Evolutionary conservation across 1,139 yeast genomes (phyloP).

Genomic region (Wickerhamomyces sp.): DNA sequence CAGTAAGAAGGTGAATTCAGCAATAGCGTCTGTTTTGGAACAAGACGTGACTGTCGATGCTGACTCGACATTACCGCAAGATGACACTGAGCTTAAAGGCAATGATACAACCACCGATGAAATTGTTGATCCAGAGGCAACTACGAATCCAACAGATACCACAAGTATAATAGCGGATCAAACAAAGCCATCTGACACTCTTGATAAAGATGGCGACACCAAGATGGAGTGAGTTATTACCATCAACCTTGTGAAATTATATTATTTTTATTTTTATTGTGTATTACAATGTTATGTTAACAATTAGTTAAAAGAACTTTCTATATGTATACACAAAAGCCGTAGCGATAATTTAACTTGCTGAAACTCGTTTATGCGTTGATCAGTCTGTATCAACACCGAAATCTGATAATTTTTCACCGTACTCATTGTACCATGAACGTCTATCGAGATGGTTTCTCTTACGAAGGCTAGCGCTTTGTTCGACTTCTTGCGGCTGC

Average conservation of each 20-base stretch:
- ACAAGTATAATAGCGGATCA: constrained; percentile 14
- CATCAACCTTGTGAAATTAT: neutral
- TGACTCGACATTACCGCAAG: constrained; percentile 29
- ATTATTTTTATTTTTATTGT: neutral
- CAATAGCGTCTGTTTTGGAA: constrained; percentile 21
- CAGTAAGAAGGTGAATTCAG: constrained; percentile 23
- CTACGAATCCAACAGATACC: constrained; percentile 12
- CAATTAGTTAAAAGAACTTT: too few species aligned
- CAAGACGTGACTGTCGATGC: constrained; percentile 32
- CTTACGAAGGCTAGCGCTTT: constrained; percentile 22
- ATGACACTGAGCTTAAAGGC: constrained; percentile 26
- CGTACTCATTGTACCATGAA: constrained; percentile 74
- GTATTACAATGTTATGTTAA: too few species aligned
- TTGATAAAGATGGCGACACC: constrained; percentile 29
- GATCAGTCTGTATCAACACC: constrained; percentile 90
- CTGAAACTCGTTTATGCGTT: too few species aligned
- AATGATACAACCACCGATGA: constrained; percentile 30
- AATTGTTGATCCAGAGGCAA: constrained; percentile 15
- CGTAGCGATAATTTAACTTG: too few species aligned
- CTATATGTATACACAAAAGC: too few species aligned
- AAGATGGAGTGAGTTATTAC: constrained; percentile 22
- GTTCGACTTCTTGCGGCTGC: neutral
- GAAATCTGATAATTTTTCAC: constrained; percentile 76
- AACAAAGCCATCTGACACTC: constrained; percentile 5
- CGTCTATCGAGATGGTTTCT: constrained; percentile 30